phyloP scores from a whole-genome alignment of 225 moss, liverwort and hornwort genomes.

The Marchantia polymorpha region DNA sequence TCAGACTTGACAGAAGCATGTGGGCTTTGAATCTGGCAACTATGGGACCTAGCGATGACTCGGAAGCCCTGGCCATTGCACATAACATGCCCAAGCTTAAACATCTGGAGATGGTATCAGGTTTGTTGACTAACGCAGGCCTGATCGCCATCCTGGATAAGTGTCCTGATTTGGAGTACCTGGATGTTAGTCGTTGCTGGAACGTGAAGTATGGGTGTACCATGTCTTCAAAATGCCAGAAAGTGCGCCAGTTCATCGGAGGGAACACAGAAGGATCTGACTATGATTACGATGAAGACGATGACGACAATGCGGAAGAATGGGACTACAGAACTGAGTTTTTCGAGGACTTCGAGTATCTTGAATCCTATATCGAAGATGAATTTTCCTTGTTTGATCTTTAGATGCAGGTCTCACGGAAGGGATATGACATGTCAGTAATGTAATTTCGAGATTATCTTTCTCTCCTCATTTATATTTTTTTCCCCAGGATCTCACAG shows the following conservation, averaged over 20 bases:
- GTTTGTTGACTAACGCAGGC: constrained; percentile 19
- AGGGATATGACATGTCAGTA: background rate
- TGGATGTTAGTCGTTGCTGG: constrained; percentile 27
- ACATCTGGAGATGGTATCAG: constrained; percentile 21
- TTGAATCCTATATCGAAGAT: constrained; percentile 19
- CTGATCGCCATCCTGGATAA: constrained; percentile 28
- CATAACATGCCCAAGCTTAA: constrained; percentile 31
- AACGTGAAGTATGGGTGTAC: constrained; percentile 3
- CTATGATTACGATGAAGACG: constrained; percentile 23
- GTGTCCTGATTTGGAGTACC: constrained; percentile 26
- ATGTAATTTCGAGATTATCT: background rate
- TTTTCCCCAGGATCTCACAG: background rate
- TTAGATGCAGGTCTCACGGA: background rate
- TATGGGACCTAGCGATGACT: constrained; percentile 8
- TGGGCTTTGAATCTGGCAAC: background rate
- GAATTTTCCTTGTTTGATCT: constrained; percentile 4
- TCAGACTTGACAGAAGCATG: constrained; percentile 17
- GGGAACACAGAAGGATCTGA: constrained; percentile 1
- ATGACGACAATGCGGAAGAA: constrained; percentile 22
- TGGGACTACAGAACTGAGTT: constrained; percentile 16
- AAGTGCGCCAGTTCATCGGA: background rate
- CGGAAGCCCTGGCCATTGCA: constrained; percentile 30
- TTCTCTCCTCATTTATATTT: background rate
- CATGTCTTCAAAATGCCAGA: background rate
- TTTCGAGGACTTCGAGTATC: constrained; percentile 5